A percentile compares a stretch with the other conserved stretches of the same genome.
Evolutionary conservation across 1,284 basidiomycete genomes (phyloP).

Genomic region (Heterobasidion occidentale): DNA sequence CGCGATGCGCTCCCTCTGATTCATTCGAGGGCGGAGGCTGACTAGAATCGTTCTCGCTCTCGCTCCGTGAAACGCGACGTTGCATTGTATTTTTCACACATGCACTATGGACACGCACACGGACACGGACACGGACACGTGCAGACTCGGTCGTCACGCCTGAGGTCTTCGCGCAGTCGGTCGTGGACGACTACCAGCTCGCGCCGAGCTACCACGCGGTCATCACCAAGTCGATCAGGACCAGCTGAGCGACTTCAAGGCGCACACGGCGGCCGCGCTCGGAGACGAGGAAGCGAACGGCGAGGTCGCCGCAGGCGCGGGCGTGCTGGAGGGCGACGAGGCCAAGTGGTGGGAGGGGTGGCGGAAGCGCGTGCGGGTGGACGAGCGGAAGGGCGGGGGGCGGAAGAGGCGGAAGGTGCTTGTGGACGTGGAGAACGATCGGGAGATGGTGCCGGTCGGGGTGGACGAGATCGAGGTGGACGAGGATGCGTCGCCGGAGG

Average conservation of each 20-base stretch:
- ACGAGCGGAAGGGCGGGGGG: conserved; percentile 20
- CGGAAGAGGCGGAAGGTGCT: conserved; percentile 15
- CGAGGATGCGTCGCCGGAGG: conserved; percentile 59
- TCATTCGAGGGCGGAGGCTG: not conserved
- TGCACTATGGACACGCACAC: not conserved
- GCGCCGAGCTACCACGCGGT: conserved; percentile 62
- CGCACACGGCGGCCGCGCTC: conserved; percentile 37
- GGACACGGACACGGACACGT: not conserved
- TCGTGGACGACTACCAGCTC: conserved; percentile 90
- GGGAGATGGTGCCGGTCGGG: conserved; percentile 15
- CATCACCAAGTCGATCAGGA: conserved; percentile 86
- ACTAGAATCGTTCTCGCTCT: too few species aligned
- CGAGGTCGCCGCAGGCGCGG: conserved; percentile 21
- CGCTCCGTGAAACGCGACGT: not conserved
- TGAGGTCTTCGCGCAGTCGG: conserved; percentile 81
- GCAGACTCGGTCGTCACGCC: conserved; percentile 84
- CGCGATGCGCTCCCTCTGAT: not conserved
- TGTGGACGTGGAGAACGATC: conserved; percentile 6
- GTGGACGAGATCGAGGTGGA: conserved; percentile 43
- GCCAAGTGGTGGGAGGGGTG: conserved; percentile 66
- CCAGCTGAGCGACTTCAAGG: conserved; percentile 76
- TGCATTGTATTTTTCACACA: not conserved
- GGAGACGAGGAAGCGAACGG: not conserved
- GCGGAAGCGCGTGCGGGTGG: conserved; percentile 44
- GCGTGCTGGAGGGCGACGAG: conserved; percentile 36